phyloP scores from a whole-genome alignment of 345 rosid species.

The Aquilaria yunnanensis region DNA sequence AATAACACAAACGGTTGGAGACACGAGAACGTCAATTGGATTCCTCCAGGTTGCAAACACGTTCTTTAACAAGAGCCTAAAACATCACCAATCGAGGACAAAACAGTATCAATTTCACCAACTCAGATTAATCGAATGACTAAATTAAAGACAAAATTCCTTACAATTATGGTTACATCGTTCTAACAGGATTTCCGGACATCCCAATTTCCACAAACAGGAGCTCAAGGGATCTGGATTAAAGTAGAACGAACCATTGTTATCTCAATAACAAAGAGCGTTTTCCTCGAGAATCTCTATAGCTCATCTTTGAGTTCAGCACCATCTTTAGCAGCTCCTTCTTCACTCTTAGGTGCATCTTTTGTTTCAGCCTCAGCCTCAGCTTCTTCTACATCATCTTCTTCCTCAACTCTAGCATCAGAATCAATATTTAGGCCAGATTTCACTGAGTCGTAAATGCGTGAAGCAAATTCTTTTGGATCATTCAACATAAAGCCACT shows the following conservation, averaged over 20 bases:
- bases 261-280: not conserved
- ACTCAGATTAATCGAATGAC: not conserved
- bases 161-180: slow-evolving; percentile 12
- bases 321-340: slow-evolving; percentile 23
- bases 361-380: slow-evolving; percentile 35
- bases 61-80: not conserved
- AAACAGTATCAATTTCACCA: slow-evolving; percentile 3
- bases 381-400: slow-evolving; percentile 56
- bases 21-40: not conserved
- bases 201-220: slow-evolving; percentile 3
- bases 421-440: slow-evolving; percentile 65
- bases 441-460: slow-evolving; percentile 72
- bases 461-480: slow-evolving; percentile 85
- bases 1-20: not conserved
- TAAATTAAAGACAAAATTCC: slow-evolving; percentile 19
- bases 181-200: slow-evolving; percentile 13
- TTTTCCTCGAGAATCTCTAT: slow-evolving; percentile 23
- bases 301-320: slow-evolving; percentile 41
- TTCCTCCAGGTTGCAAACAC: too few species aligned
- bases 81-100: not conserved
- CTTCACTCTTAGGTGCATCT: slow-evolving; percentile 26
- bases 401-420: slow-evolving; percentile 77
- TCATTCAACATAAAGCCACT: slow-evolving; percentile 76
- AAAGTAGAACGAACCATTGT: not conserved
- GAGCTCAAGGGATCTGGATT: not conserved